Conservation (phyloP, 192 early-diverging fungal species). For the Mortierella hygrophila region DNA sequence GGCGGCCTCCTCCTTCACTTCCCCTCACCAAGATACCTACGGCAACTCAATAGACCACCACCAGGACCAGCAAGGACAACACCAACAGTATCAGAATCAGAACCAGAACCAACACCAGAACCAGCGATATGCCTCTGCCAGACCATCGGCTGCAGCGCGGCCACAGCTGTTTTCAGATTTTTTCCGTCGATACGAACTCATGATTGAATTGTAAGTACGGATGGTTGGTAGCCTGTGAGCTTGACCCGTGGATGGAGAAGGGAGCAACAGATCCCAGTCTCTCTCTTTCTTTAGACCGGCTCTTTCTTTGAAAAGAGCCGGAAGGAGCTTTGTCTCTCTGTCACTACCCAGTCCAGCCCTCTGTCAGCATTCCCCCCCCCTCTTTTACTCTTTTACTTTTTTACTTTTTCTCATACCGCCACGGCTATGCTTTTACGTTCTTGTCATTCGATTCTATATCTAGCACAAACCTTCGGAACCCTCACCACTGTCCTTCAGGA, state of each 20-base stretch:
- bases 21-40: neutral
- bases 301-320: neutral
- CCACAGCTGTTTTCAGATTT: conserved; percentile 53
- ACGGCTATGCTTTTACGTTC: neutral
- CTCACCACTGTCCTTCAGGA: conserved; percentile 87
- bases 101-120: neutral
- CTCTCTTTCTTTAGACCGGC: neutral
- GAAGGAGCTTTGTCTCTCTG: neutral
- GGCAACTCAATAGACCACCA: conserved; percentile 28
- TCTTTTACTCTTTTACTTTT: neutral
- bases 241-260: neutral
- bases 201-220: conserved; percentile 76
- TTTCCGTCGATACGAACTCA: conserved; percentile 75
- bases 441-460: neutral
- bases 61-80: conserved; percentile 9
- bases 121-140: neutral
- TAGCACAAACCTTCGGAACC: conserved; percentile 80
- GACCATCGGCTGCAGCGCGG: conserved; percentile 19
- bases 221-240: neutral
- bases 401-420: neutral
- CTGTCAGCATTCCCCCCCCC: neutral
- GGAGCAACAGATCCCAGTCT: neutral
- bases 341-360: neutral
- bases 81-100: neutral
- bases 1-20: conserved; percentile 2